Evolutionary conservation across 148 eudicot species (phyloP).

Genomic region (Suaeda aralocaspica): DNA sequence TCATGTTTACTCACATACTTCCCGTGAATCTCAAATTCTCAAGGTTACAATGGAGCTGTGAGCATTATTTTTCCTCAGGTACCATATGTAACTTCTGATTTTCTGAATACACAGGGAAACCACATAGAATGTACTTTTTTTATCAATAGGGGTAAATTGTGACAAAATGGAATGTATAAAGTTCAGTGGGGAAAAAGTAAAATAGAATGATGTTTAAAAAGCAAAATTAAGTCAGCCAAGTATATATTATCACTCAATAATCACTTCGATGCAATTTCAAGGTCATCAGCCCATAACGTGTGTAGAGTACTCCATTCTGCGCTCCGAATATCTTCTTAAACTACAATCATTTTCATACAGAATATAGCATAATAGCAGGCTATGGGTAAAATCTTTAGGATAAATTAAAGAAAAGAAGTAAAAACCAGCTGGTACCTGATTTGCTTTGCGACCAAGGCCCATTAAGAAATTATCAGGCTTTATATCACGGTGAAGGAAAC

Average conservation of each 20-base stretch:
- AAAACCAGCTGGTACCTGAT: slow-evolving; percentile 47
- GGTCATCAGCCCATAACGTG: not conserved
- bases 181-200: not conserved
- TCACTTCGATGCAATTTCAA: not conserved
- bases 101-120: not conserved
- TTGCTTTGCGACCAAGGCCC: slow-evolving; percentile 90
- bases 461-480: slow-evolving; percentile 87
- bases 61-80: not conserved
- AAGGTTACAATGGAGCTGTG: not conserved
- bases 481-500: slow-evolving; percentile 93
- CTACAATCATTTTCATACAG: not conserved
- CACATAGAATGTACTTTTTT: not conserved
- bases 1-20: not conserved
- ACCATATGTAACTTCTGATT: not conserved
- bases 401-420: not conserved
- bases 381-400: not conserved
- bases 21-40: not conserved
- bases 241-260: not conserved
- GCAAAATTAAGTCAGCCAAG: not conserved
- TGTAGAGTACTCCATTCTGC: not conserved
- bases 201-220: not conserved
- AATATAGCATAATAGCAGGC: not conserved
- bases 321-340: not conserved
- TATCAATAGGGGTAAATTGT: not conserved
- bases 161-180: not conserved